phyloP scores from a whole-genome alignment of 2,329 filamentous ascomycete genomes.

The Geosmithia putterillii region DNA sequence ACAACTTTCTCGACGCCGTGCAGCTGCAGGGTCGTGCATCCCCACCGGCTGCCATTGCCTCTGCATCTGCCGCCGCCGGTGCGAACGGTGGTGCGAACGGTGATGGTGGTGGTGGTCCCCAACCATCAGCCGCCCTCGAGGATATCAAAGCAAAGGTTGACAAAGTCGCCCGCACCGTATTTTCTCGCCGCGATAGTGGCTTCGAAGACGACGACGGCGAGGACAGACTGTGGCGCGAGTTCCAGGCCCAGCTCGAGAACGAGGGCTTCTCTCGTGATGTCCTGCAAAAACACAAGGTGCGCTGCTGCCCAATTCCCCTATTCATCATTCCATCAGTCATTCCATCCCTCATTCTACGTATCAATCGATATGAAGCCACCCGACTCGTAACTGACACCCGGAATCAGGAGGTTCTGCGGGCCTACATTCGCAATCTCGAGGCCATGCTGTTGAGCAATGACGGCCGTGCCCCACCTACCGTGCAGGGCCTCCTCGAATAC shows the following conservation, averaged over 20 bases:
- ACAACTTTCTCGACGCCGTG: slow-evolving; percentile 44
- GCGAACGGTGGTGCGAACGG: slow-evolving; percentile 19
- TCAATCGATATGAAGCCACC: too few species aligned
- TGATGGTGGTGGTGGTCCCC: slow-evolving; percentile 22
- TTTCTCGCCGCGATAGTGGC: slow-evolving; percentile 25
- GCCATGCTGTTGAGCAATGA: slow-evolving; percentile 28
- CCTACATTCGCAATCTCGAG: slow-evolving; percentile 49
- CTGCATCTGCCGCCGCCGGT: too few species aligned
- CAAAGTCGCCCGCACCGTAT: slow-evolving; percentile 38
- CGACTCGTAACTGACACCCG: not conserved
- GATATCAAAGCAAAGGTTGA: slow-evolving; percentile 49
- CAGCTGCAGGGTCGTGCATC: slow-evolving; percentile 22
- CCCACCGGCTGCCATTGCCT: not conserved
- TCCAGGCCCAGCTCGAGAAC: slow-evolving; percentile 42
- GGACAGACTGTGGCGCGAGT: slow-evolving; percentile 44
- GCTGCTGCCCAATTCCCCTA: slow-evolving; percentile 5
- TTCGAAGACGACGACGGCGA: slow-evolving; percentile 29
- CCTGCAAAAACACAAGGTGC: slow-evolving; percentile 44
- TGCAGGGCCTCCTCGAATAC: slow-evolving; percentile 40
- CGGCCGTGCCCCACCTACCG: slow-evolving; percentile 30
- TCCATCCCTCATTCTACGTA: not conserved
- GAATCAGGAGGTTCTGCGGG: slow-evolving; percentile 41
- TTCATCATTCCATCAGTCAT: not conserved
- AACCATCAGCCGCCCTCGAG: slow-evolving; percentile 29
- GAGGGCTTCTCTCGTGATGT: slow-evolving; percentile 47